These are phyloP conservation scores for Raffaelea albimanens DNA, from an alignment of 2,329 filamentous ascomycete genomes.

Conservation along the genomic window DNA sequence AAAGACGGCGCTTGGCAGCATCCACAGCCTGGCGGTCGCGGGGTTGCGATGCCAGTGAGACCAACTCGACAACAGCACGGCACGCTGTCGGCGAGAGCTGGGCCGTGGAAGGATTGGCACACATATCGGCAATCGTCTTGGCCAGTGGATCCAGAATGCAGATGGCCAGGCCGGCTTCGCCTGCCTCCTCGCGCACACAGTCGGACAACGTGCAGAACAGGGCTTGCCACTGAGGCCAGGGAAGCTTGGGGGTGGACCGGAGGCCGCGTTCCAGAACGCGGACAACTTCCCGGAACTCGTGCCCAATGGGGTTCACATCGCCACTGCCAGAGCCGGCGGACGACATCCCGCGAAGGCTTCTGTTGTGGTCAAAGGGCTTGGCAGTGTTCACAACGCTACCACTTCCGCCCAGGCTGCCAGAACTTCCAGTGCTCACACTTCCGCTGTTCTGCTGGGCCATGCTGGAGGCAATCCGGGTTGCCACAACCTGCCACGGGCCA, in stretches of 20 bases:
- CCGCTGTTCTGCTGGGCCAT: conserved; percentile 23
- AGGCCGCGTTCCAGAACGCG: conserved; percentile 59
- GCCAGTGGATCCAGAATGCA: conserved; percentile 64
- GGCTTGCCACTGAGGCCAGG: conserved; percentile 35
- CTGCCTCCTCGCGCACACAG: conserved; percentile 52
- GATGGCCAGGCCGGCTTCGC: conserved; percentile 57
- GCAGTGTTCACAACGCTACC: neutral
- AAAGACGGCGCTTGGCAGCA: conserved; percentile 54
- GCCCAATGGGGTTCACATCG: conserved; percentile 42
- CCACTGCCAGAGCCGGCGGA: conserved; percentile 1
- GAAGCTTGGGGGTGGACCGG: conserved; percentile 35
- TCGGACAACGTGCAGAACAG: conserved; percentile 49
- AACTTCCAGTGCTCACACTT: conserved; percentile 1
- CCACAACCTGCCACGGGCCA: conserved; percentile 42
- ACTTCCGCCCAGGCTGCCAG: neutral
- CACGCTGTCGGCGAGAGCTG: conserved; percentile 19
- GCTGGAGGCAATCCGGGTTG: conserved; percentile 33
- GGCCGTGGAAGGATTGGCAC: conserved; percentile 13
- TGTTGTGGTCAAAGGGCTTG: too few relatives aligned
- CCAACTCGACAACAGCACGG: conserved; percentile 29
- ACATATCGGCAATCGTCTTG: conserved; percentile 36
- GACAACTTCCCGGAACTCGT: conserved; percentile 60
- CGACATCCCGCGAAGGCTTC: neutral
- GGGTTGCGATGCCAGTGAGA: conserved; percentile 42
- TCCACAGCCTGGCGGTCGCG: conserved; percentile 55